Evolutionary conservation across 176 grass and related monocot species (phyloP).

Genomic region (Hordeum marinum): DNA sequence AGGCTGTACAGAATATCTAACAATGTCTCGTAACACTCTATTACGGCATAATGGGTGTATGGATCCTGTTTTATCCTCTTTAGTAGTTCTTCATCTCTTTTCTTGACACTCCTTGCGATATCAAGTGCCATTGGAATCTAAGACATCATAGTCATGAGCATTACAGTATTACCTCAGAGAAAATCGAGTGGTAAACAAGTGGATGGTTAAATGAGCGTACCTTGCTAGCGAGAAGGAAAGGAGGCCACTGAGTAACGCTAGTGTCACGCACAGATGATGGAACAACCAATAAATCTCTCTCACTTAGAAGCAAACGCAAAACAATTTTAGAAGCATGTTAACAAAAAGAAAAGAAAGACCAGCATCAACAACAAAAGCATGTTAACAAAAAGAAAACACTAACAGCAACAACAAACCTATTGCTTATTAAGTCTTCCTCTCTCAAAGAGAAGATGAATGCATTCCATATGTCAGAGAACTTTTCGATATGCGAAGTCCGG

Average conservation of each 20-base stretch:
- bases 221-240: conserved; percentile 97
- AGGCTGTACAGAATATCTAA: conserved; percentile 49
- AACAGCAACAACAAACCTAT: conserved; percentile 49
- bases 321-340: neutral
- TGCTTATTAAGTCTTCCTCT: conserved; percentile 82
- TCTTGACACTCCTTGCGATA: conserved; percentile 82
- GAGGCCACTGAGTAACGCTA: conserved; percentile 81
- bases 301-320: conserved; percentile 51
- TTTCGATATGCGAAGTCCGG: conserved; percentile 19
- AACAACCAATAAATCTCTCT: conserved; percentile 72
- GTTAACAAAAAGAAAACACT: neutral
- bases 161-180: neutral
- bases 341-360: neutral
- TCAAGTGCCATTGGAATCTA: conserved; percentile 92
- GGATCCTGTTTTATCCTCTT: conserved; percentile 62
- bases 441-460: conserved; percentile 73
- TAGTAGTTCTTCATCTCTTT: conserved; percentile 59
- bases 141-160: conserved; percentile 3
- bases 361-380: conserved; percentile 30
- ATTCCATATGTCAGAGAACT: conserved; percentile 87
- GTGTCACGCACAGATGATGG: conserved; percentile 53
- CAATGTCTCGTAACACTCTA: conserved; percentile 78
- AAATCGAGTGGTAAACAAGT: conserved; percentile 2
- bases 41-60: conserved; percentile 66
- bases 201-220: conserved; percentile 28